Percentiles rank a stretch among this genome's conserved stretches.
These are phyloP conservation scores for Nakazawaea pomicola DNA, from an alignment of 805 yeast genomes.

Conservation along the genomic window DNA sequence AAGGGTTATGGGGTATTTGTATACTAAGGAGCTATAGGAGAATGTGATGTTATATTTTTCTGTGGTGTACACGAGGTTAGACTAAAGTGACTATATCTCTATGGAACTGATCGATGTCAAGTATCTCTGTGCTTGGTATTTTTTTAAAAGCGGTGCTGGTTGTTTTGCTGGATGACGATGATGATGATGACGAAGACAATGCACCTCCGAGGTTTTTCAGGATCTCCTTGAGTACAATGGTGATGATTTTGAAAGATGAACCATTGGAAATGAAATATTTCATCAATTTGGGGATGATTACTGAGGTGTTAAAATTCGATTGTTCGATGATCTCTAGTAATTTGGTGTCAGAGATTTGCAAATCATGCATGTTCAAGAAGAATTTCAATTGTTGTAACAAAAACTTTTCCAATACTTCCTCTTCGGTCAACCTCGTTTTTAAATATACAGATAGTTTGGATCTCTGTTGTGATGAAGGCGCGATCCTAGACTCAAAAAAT, in stretches of 20 bases:
- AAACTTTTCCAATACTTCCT: conserved; percentile 30
- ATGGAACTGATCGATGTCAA: not conserved
- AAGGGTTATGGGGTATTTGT: not conserved
- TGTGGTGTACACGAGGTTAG: too few species aligned
- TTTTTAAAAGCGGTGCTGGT: not conserved
- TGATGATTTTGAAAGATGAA: conserved; percentile 31
- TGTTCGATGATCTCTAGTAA: conserved; percentile 32
- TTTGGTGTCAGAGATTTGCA: conserved; percentile 37
- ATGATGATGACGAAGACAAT: too few species aligned
- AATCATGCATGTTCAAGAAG: conserved; percentile 41
- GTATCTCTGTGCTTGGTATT: not conserved
- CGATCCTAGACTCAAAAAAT: conserved; percentile 30
- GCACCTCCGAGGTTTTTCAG: conserved; percentile 21
- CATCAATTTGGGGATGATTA: conserved; percentile 35
- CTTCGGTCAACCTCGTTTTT: conserved; percentile 29
- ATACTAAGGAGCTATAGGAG: too few species aligned
- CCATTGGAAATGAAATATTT: conserved; percentile 38
- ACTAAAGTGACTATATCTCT: too few species aligned
- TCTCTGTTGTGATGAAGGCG: conserved; percentile 34
- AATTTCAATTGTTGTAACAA: conserved; percentile 36
- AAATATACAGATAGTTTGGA: conserved; percentile 40
- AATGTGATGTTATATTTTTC: too few species aligned
- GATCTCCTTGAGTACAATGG: conserved; percentile 29
- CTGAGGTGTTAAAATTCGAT: conserved; percentile 32
- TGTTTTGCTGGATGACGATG: too few species aligned